A percentile compares a stretch with the other conserved stretches of the same genome.
Evolutionary conservation across 441 rosid species (phyloP).

Genomic region (Macaranga tanarius): DNA sequence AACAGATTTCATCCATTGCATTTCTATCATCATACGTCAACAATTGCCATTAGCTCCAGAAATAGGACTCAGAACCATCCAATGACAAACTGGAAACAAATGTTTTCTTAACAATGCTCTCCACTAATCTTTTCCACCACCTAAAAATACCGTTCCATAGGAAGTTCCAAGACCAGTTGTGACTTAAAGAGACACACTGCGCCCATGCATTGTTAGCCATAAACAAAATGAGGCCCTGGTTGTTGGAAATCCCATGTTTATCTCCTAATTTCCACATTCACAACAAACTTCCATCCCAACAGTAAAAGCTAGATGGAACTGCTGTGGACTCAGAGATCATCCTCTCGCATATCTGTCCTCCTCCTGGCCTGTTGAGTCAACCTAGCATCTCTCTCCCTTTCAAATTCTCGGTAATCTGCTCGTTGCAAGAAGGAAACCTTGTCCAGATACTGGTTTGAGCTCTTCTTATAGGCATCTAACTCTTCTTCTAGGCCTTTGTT

Average conservation of each 20-base stretch:
- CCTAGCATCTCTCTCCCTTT: conserved; percentile 96
- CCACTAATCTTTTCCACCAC: neutral
- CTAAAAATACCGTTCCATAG: neutral
- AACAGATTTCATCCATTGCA: no score
- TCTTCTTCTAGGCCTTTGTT: conserved; percentile 81
- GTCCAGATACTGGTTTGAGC: conserved; percentile 83
- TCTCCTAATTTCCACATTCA: neutral
- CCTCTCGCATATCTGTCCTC: conserved; percentile 59
- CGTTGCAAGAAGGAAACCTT: conserved; percentile 78
- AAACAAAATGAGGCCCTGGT: neutral
- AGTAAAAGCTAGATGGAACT: neutral
- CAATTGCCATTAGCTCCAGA: neutral
- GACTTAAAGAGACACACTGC: neutral
- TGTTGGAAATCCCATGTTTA: neutral
- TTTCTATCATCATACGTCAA: neutral
- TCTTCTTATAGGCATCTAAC: conserved; percentile 82
- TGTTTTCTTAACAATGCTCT: no score
- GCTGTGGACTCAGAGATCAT: conserved; percentile 36
- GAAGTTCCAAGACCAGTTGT: neutral
- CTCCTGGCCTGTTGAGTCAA: conserved; percentile 75
- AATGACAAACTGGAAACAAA: neutral
- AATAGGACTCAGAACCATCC: neutral
- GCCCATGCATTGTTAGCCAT: neutral
- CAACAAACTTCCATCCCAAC: neutral
- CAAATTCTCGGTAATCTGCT: conserved; percentile 76